phyloP scores from a whole-genome alignment of 441 rosid species.

The Gossypium davidsonii region DNA sequence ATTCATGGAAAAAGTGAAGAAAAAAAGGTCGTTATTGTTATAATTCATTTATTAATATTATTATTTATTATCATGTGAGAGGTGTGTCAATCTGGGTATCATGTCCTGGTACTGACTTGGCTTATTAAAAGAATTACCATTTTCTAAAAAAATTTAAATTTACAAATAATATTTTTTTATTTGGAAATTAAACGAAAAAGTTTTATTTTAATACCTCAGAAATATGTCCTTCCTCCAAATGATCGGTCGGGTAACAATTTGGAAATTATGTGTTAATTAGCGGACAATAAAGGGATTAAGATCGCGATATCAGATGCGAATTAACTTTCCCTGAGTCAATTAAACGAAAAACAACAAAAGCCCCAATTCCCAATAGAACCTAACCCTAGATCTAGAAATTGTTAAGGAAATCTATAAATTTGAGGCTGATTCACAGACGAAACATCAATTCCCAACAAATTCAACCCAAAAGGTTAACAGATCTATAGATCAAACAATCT shows the following conservation, averaged over 20 bases:
- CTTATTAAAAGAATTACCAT: too few species aligned
- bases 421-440: neutral
- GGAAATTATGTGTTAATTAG: neutral
- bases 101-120: too few species aligned
- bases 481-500: constrained; percentile 9
- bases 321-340: constrained; percentile 5
- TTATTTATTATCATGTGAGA: too few species aligned
- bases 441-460: neutral
- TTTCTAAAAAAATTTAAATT: too few species aligned
- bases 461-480: neutral
- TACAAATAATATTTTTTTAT: neutral
- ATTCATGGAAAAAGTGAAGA: neutral
- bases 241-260: neutral
- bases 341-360: neutral
- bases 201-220: constrained; percentile 15
- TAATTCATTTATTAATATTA: too few species aligned
- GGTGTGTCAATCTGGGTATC: too few species aligned
- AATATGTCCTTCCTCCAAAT: constrained; percentile 12
- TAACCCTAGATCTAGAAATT: constrained; percentile 30
- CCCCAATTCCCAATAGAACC: constrained; percentile 14
- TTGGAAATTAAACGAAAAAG: neutral
- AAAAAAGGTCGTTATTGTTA: too few species aligned
- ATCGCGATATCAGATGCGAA: neutral
- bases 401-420: neutral
- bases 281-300: neutral